Evolutionary conservation across 768 basidiomycete genomes (phyloP), one percentile per base, ranked within the genome.

Genomic region (Psilocybe tampanensis): DNA sequence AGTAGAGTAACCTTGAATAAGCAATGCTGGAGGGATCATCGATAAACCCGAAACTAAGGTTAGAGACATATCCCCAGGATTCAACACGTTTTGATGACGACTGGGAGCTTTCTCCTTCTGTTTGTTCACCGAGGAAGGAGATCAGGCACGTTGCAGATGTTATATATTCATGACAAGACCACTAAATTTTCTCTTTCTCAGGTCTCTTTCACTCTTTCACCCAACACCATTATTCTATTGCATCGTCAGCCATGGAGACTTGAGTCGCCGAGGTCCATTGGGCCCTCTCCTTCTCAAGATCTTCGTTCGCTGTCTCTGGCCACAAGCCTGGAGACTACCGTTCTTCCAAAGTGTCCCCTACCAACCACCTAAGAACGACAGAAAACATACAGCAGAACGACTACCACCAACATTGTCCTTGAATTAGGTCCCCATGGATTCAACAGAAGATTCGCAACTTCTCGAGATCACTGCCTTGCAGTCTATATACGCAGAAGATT

Each of bases 401-500:
- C 68, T 60, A 58, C 45, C 45, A 64, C 54, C 49, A 60, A 64
- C 47, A 18, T 47, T 57, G 58, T 49, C 56, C 54, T 55, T 53
- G 63, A 54, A 63, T 64, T 64, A 63, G 66, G 61, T 68, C 65
- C 58, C 62, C 72, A 91, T 92, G 90, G 90, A 91, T 74, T 81
- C 85, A 59, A 79, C 81, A 57, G 85, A 86, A 75, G 88, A 90
- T 76, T 77, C 80, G 68, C 82, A 84, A 69, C 69, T 77, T 54
- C 65, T 74, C 63, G 92, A 94, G 79, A 88, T 94, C 60, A 88
- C 86, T 47, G 89, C 86, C 26, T 78, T 94, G 60, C 83, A 84
- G 69, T 87, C 90, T 58, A 94, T 94, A 59, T 94, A 89, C 74
- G 87, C 80, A 62, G 82, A 88, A 59, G 86, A 93, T 66, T 93